phyloP scores from a whole-genome alignment of 1,284 basidiomycete species.

The Bothia castanella region DNA sequence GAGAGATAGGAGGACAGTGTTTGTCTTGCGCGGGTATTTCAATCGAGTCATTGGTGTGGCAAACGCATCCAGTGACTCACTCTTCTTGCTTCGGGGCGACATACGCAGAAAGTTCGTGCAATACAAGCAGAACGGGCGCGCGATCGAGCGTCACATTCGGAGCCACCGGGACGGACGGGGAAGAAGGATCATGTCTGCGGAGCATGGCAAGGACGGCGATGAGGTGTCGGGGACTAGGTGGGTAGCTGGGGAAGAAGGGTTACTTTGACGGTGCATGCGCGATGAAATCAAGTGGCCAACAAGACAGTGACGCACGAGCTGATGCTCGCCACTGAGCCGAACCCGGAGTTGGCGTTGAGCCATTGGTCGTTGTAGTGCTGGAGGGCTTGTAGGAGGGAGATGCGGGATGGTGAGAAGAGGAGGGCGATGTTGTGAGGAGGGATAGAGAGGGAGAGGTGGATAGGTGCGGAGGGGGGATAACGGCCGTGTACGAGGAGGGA shows the following conservation, averaged over 20 bases:
- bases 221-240: constrained; percentile 57
- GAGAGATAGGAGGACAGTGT: constrained; percentile 36
- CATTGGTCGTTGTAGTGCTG: constrained; percentile 52
- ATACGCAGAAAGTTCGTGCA: constrained; percentile 63
- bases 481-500: constrained; percentile 51
- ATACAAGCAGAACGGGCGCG: constrained; percentile 52
- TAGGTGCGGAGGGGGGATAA: constrained; percentile 52
- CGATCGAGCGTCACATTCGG: constrained; percentile 42
- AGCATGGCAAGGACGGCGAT: constrained; percentile 53
- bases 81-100: constrained; percentile 39
- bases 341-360: constrained; percentile 45
- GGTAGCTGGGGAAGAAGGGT: constrained; percentile 49
- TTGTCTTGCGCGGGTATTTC: constrained; percentile 19
- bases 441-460: constrained; percentile 54
- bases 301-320: constrained; percentile 51
- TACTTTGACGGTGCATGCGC: constrained; percentile 5
- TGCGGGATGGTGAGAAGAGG: constrained; percentile 51
- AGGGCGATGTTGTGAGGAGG: constrained; percentile 39
- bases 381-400: constrained; percentile 41
- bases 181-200: constrained; percentile 32
- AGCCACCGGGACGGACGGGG: constrained; percentile 21
- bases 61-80: constrained; percentile 20
- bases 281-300: constrained; percentile 39
- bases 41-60: background rate
- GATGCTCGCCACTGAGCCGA: constrained; percentile 39